Percentiles rank a stretch among this genome's conserved stretches.
phyloP scores from a whole-genome alignment of 305 asterid species.

The Fraxinus albicans region DNA sequence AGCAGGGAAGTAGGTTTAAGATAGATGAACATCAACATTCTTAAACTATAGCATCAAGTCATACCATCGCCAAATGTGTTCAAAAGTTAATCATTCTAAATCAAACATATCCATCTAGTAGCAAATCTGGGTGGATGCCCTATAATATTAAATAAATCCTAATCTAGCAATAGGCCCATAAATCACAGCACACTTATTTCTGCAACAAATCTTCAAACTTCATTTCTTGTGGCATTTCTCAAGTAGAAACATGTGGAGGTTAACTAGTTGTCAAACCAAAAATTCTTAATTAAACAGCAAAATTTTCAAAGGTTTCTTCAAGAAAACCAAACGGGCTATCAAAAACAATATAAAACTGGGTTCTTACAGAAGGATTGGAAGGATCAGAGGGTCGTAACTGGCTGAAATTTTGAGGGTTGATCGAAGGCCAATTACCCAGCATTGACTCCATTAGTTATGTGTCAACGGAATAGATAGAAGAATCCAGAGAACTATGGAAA shows the following conservation, averaged over 20 bases:
- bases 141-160: background rate
- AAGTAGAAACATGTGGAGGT: background rate
- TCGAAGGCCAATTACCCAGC: constrained; percentile 6
- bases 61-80: background rate
- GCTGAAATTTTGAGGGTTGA: constrained; percentile 16
- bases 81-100: background rate
- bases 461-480: background rate
- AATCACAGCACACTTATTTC: background rate
- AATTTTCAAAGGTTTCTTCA: background rate
- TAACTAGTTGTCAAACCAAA: background rate
- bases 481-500: background rate
- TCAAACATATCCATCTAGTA: background rate
- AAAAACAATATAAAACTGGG: background rate
- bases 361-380: constrained; percentile 10
- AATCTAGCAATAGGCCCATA: background rate
- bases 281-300: background rate
- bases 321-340: background rate
- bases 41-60: background rate
- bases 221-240: background rate
- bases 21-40: background rate
- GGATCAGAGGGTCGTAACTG: constrained; percentile 11
- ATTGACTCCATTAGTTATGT: background rate
- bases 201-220: background rate
- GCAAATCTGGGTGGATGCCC: background rate
- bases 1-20: background rate